These are phyloP conservation scores for Globisporangium mamillatum DNA, from an alignment of 352 stramenopile species.

Conservation along the genomic window DNA sequence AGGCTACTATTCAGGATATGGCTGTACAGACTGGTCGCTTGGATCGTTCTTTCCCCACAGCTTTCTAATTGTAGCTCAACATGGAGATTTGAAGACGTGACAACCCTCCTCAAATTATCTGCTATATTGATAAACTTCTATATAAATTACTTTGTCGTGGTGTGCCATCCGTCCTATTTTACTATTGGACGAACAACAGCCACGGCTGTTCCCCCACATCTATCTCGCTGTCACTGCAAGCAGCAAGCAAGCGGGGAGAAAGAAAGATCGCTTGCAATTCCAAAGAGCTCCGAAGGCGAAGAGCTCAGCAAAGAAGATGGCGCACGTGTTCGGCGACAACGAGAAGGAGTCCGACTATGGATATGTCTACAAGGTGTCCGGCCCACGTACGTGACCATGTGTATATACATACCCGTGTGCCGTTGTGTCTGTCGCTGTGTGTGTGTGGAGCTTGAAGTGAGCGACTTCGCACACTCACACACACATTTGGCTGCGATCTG, in stretches of 20 bases:
- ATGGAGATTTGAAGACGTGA: not conserved
- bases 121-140: no score
- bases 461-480: not conserved
- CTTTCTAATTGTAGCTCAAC: not conserved
- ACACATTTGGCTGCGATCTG: not conserved
- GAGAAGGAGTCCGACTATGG: conserved; percentile 95
- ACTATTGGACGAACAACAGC: conserved; percentile 5
- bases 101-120: no score
- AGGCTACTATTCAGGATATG: not conserved
- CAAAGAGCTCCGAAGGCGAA: conserved; percentile 12
- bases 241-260: conserved; percentile 20
- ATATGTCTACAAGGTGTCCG: conserved; percentile 99
- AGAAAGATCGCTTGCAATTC: conserved; percentile 38
- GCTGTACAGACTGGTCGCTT: conserved; percentile 14
- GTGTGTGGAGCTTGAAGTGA: not conserved
- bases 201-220: not conserved
- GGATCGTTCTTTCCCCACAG: conserved; percentile 10
- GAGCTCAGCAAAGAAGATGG: conserved; percentile 35
- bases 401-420: not conserved
- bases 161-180: conserved; percentile 8
- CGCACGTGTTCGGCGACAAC: conserved; percentile 83
- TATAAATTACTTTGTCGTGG: conserved; percentile 1
- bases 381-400: conserved; percentile 81
- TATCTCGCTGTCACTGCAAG: not conserved
- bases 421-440: not conserved